phyloP scores from a whole-genome alignment of 805 yeast genomes.

The Metschnikowia borealis region DNA sequence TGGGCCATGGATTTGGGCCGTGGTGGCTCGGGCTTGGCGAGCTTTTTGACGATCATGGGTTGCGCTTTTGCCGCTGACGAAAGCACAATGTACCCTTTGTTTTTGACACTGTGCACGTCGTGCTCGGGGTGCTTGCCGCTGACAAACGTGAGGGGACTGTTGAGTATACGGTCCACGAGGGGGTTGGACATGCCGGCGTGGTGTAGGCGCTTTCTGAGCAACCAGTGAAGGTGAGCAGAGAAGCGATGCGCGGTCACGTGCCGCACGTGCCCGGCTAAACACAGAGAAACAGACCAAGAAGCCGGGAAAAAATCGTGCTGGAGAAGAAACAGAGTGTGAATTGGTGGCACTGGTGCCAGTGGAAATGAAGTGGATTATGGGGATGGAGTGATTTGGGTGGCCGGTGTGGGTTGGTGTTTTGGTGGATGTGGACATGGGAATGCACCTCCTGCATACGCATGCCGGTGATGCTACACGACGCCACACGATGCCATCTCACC shows the following conservation, averaged over 20 bases:
- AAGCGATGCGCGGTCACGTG: background rate
- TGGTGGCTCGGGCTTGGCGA: constrained; percentile 9
- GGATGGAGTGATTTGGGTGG: no score
- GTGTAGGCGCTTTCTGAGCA: background rate
- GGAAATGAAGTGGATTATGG: no score
- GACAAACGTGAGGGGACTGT: constrained; percentile 60
- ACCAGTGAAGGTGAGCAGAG: background rate
- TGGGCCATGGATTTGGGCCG: constrained; percentile 47
- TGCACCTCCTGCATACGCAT: no score
- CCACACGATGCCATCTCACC: no score
- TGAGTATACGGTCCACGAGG: constrained; percentile 56
- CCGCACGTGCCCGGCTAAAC: no score
- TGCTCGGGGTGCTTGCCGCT: constrained; percentile 44
- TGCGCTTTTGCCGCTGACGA: constrained; percentile 7
- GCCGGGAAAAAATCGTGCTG: no score
- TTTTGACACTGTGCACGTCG: constrained; percentile 14
- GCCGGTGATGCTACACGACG: no score
- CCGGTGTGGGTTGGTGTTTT: no score
- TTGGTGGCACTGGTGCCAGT: no score
- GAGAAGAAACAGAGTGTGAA: no score
- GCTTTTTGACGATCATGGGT: constrained; percentile 3
- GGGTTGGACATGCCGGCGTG: constrained; percentile 36
- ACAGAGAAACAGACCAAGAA: no score
- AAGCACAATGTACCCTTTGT: constrained; percentile 17
- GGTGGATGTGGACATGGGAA: no score